Evolutionary conservation across 2,329 filamentous ascomycete genomes (phyloP).

Genomic region (Conoideocrella luteorostrata): DNA sequence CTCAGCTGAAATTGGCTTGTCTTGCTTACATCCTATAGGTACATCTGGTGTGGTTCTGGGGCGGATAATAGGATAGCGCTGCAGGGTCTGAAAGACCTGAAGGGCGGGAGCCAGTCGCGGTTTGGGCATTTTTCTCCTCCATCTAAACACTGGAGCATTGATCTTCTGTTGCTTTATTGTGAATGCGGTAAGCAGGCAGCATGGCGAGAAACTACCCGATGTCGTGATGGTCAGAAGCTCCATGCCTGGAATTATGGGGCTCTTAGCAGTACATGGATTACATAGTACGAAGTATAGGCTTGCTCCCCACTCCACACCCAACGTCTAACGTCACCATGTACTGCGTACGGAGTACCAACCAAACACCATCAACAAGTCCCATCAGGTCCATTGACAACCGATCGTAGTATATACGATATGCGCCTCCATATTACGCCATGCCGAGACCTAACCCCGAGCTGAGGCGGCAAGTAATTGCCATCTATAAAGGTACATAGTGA

Average conservation of each 20-base stretch:
- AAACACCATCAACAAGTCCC: too few relatives aligned
- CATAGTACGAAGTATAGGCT: too few relatives aligned
- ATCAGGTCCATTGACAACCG: not conserved
- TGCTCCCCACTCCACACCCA: too few relatives aligned
- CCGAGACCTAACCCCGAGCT: slow-evolving; percentile 46
- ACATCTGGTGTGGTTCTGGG: slow-evolving; percentile 12
- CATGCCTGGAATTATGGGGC: too few relatives aligned
- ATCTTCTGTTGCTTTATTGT: too few relatives aligned
- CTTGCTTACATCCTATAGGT: slow-evolving; percentile 10
- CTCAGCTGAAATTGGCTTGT: not conserved
- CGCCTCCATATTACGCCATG: slow-evolving; percentile 14
- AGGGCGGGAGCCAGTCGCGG: slow-evolving; percentile 12
- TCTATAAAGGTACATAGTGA: slow-evolving; percentile 72
- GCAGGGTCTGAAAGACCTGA: slow-evolving; percentile 17
- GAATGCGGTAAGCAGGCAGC: too few relatives aligned
- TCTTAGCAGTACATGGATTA: too few relatives aligned
- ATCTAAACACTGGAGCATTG: too few relatives aligned
- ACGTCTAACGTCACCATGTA: too few relatives aligned
- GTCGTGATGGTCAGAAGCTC: too few relatives aligned
- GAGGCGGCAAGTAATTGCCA: slow-evolving; percentile 69
- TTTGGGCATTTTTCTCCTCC: slow-evolving; percentile 2
- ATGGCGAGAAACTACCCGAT: too few relatives aligned
- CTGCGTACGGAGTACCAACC: too few relatives aligned
- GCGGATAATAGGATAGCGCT: slow-evolving; percentile 14
- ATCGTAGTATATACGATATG: not conserved